Conservation (phyloP, 2,329 filamentous ascomycete genomes). For the Penicillium glabrum region DNA sequence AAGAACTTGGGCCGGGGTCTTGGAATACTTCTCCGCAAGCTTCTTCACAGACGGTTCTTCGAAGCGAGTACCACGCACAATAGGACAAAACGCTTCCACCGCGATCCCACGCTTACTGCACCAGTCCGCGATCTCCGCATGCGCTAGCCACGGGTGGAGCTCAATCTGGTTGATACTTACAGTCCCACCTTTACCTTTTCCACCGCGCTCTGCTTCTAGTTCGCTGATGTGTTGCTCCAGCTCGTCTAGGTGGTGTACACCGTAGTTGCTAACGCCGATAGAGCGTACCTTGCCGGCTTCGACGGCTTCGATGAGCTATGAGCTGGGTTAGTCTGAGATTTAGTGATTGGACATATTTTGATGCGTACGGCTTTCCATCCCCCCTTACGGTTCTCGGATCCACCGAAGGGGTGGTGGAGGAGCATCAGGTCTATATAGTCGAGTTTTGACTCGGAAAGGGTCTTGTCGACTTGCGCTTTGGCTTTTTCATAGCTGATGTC, state of each 20-base stretch:
- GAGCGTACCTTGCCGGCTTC: conserved; percentile 66
- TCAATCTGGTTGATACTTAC: conserved; percentile 77
- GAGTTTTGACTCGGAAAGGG: conserved; percentile 62
- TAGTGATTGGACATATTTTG: not conserved
- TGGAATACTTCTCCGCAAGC: conserved; percentile 65
- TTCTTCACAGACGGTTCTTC: conserved; percentile 61
- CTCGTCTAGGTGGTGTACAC: conserved; percentile 69
- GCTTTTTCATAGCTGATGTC: conserved; percentile 43
- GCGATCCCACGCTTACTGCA: conserved; percentile 66
- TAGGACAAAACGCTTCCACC: conserved; percentile 74
- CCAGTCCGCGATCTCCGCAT: conserved; percentile 61
- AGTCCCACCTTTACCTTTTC: conserved; percentile 56
- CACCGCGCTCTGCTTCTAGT: conserved; percentile 14
- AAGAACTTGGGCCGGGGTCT: conserved; percentile 68
- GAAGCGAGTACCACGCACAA: conserved; percentile 69
- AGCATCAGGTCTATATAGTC: conserved; percentile 74
- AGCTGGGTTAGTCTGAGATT: not conserved
- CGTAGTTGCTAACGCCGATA: conserved; percentile 74
- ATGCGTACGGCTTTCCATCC: conserved; percentile 63
- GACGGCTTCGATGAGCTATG: conserved; percentile 67
- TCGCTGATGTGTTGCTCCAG: conserved; percentile 50
- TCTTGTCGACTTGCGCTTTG: conserved; percentile 60
- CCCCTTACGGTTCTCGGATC: conserved; percentile 61
- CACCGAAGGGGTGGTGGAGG: conserved; percentile 73
- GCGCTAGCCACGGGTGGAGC: conserved; percentile 76